Evolutionary conservation across 495 filamentous ascomycete genomes (phyloP), one percentile per base, ranked within the genome.

Genomic region (Penicillium paradoxum): DNA sequence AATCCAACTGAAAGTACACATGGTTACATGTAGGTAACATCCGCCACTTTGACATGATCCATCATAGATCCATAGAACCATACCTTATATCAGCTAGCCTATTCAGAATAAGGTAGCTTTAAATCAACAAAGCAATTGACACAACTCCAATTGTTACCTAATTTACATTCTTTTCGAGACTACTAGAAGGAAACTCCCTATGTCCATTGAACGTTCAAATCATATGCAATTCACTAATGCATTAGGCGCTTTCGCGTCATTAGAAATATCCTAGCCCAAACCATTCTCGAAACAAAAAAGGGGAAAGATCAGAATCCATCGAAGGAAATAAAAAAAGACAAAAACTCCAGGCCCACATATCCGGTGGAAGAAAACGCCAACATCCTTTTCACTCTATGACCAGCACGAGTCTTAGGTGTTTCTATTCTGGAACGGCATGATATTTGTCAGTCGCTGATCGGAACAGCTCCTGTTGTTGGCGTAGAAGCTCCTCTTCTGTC

Each of bases 381-480:
- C 52, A 37, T 30, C 56, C 40, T 27, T 55, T 67, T 58, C 59
- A 43, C 64, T 68, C 64, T 65, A 73, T 73, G 69, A 53, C 67
- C 67, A 69, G 67, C 67, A 72, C 54, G 64, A 72, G 63, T 62
- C 54, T 38, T 27, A 43, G 25, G 21, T 30, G 29, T 22, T 24
- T 33, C 63, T 60, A 73, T 52, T 76, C 74, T 21, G 76, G 67
- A 9, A 56, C 79, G 37, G 71, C 69, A 52, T 88, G 82, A 69
- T 86, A 89, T 63, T 89, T 89, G 49, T 85, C 83, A 0, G 79
- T 84, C 24, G 93, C 95, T 24, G 82, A 85, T 29, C 85, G 82
- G 67, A 98, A 98, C 62, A 96, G 81, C 66, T 93, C 89, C 73
- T 91, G 83, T 64, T 98, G 93, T 55, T 96, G 82, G 11, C 85